A percentile compares a stretch with the other conserved stretches of the same genome.
These are phyloP conservation scores for Aspergillus novoparasiticus DNA, from an alignment of 2,329 filamentous ascomycete genomes.

Conservation along the genomic window DNA sequence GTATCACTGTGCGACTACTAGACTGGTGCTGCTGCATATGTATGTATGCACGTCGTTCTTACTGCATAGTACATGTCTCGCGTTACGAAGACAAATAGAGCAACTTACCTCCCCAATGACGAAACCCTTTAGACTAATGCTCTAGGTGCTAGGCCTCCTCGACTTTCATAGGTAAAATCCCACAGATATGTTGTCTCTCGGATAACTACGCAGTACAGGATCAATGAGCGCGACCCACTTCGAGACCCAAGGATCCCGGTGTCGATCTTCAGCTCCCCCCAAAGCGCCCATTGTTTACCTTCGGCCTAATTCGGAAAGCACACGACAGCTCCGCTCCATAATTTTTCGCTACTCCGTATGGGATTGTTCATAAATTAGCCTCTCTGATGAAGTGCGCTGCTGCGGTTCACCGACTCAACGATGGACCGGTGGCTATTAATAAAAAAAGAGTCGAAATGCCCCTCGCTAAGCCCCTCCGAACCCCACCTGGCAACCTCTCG, in stretches of 20 bases:
- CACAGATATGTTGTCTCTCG: neutral
- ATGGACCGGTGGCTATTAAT: neutral
- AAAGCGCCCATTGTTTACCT: neutral
- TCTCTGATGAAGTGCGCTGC: neutral
- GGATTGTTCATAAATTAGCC: neutral
- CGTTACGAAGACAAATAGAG: neutral
- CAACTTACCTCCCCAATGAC: too few relatives aligned
- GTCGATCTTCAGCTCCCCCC: neutral
- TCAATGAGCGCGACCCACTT: neutral
- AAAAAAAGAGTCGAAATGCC: neutral
- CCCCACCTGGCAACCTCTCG: neutral
- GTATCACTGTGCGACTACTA: neutral
- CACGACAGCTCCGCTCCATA: neutral
- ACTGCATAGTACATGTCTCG: neutral
- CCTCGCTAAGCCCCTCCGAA: conserved; percentile 3
- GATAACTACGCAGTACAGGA: neutral
- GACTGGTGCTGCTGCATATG: neutral
- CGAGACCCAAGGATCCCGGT: neutral
- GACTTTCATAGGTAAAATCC: too few relatives aligned
- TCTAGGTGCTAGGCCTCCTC: too few relatives aligned
- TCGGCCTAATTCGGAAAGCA: neutral
- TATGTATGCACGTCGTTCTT: neutral
- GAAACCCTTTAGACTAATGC: too few relatives aligned
- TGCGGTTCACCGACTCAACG: neutral
- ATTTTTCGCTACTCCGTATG: neutral